Evolutionary conservation across 2,329 filamentous ascomycete species (phyloP).

Genomic region (Penicillium sclerotiorum): DNA sequence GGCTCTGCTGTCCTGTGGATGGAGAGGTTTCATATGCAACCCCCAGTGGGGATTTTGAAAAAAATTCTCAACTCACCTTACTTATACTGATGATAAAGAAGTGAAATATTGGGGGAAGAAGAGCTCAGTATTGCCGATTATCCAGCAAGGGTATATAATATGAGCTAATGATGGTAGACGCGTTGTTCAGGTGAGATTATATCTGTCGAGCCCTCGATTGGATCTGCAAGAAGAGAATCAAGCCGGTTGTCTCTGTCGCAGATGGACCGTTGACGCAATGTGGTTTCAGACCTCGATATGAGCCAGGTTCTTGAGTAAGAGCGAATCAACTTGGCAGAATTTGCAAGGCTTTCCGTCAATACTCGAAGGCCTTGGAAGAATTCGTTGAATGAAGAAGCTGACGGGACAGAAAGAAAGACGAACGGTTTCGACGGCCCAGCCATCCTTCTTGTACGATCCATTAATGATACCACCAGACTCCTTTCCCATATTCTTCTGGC

Average conservation of each 20-base stretch:
- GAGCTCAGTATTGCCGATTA: neutral
- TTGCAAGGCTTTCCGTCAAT: neutral
- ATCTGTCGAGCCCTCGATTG: neutral
- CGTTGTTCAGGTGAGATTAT: too few relatives aligned
- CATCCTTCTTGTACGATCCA: neutral
- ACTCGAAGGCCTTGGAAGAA: neutral
- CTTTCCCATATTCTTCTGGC: neutral
- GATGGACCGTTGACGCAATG: conserved; percentile 23
- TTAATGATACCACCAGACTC: neutral
- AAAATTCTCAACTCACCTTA: too few relatives aligned
- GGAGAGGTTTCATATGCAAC: conserved; percentile 22
- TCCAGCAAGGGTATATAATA: neutral
- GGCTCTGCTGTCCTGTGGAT: conserved; percentile 23
- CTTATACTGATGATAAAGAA: neutral
- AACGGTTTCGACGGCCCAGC: neutral
- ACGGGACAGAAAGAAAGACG: neutral
- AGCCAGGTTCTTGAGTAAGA: conserved; percentile 5
- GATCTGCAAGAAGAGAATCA: neutral
- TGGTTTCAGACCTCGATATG: conserved; percentile 23
- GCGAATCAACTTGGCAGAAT: neutral
- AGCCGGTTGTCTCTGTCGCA: conserved; percentile 2
- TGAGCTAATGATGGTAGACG: too few relatives aligned
- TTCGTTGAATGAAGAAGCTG: neutral
- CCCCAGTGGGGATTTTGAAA: neutral
- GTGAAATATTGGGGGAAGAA: neutral